Base-by-base conservation (phyloP, 75 land plant species). In the Sequoiadendron giganteum region DNA sequence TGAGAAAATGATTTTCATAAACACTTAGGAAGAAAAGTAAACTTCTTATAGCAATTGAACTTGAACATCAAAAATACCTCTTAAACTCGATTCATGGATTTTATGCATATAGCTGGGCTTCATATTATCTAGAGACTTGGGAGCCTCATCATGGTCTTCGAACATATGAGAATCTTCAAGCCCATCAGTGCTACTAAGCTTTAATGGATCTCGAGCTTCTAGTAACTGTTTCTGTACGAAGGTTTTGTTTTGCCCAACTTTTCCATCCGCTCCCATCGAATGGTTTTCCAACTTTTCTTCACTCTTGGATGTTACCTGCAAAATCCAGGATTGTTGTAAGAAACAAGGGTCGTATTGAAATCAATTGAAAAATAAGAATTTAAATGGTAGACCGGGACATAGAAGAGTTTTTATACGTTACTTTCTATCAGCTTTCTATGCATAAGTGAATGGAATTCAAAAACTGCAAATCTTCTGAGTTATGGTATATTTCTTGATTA, bases 91-190 rank as follows among this genome's bases (percentile, higher is more conserved):
- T 28, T 47, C 84, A 28, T 47, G 84, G 15, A n/a, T 47, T 21
- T 82, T 47, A 28, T 82, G 84, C 47, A 47, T 42, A n/a, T 42
- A 49, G 10, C 30, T 4, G 32, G 15, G 52, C 52, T 49, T n/a
- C 30, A n/a, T 82, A 25, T 82, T 47, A 18, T 25, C 11, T 25
- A 47, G 3, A 25, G 84, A n/a, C 30, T 82, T 45, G 15, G 84
- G 47, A 4, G 42, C 84, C 84, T n/a, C 49, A 3, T 82, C n/a
- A 82, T 82, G 52, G 48, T 45, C 36, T 82, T 82, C 84, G 48
- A 49, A 82, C 14, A 5, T 47, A 82, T 45, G 84, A 47, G 84
- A 82, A 13, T 82, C 84, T 82, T 82, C 84, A n/a, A 13, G 49
- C n/a, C 11, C 52, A 45, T 45, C 47, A 43, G 28, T 81, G 83